Base-by-base conservation (phyloP, 768 basidiomycete species). In the Boletus insuetus region DNA sequence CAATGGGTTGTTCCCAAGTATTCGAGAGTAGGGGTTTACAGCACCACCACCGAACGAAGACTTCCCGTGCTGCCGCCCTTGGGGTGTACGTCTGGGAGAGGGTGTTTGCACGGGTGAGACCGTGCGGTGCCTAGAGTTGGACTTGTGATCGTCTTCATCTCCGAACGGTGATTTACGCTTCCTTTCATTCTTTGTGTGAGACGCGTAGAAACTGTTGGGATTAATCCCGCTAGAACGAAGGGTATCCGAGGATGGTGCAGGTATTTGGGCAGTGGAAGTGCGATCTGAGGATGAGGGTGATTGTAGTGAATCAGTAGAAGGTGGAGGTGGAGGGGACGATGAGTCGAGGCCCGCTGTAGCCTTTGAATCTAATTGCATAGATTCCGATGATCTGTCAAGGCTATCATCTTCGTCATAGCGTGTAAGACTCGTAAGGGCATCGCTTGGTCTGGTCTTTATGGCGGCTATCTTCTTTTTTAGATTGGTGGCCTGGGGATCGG, bases 391-490 rank as follows among this genome's bases (percentile, higher is more conserved):
- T 48, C 46, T 47, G 37, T 70, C 73, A 11, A 70, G 68, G 46
- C 71, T 66, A 16, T 74, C 74, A 31, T 78, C 77, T n/a, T 78
- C 75, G 19, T 62, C 64, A 53, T 80, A 81, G 58, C 73, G 72
- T 2, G 70, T 58, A 26, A 80, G 73, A 47, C 74, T 73, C 51
- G 61, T 55, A 13, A 78, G 66, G 37, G 76, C 76, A 19, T 67
- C 68, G 50, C 64, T 70, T 29, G 73, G 65, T 54, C 51, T 57
- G 34, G 60, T 52, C 34, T 66, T 58, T 20, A 70, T 64, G 22
- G 77, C 77, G 16, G 74, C 73, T 37, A 85, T 85, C 67, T 80
- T 86, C 65, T 72, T 79, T 69, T 81, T 80, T 49, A 85, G 62
- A 20, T 67, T 58, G 37, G 71, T 69, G 10, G 84, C 81, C 66